Evolutionary conservation across 176 grass and related monocot genomes (phyloP).

Genomic region (Raddia guianensis): DNA sequence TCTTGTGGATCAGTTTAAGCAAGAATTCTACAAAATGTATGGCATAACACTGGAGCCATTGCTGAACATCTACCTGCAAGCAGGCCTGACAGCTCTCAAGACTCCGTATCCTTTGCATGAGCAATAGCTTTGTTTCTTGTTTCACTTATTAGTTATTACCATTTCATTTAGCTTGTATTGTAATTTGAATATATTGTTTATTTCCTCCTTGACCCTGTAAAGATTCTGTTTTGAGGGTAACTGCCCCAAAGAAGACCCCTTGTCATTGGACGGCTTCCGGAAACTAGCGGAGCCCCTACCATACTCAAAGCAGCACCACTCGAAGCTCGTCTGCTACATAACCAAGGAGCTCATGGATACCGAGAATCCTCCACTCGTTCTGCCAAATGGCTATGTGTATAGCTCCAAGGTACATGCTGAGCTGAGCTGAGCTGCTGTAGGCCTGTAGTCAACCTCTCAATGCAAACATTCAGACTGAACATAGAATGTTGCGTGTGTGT

Average conservation of each 20-base stretch:
- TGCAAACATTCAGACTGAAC: background rate
- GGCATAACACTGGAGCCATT: slow-evolving; percentile 87
- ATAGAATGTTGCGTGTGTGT: background rate
- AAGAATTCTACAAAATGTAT: slow-evolving; percentile 92
- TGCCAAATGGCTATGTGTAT: slow-evolving; percentile 94
- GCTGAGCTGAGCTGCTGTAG: no score
- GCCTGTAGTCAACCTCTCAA: background rate
- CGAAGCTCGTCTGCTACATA: slow-evolving; percentile 95
- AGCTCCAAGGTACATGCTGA: slow-evolving; percentile 66
- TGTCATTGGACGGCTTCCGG: slow-evolving; percentile 76
- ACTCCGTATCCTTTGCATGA: slow-evolving; percentile 70
- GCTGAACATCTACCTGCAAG: slow-evolving; percentile 97
- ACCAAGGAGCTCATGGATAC: slow-evolving; percentile 98
- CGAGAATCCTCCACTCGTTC: slow-evolving; percentile 85
- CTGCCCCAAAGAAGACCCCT: slow-evolving; percentile 91
- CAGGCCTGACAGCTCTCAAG: slow-evolving; percentile 90
- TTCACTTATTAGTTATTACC: slow-evolving; percentile 6
- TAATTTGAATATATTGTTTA: slow-evolving; percentile 24
- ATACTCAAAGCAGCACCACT: slow-evolving; percentile 90
- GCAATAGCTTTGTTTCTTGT: slow-evolving; percentile 14
- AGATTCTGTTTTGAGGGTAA: slow-evolving; percentile 74
- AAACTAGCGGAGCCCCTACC: slow-evolving; percentile 86
- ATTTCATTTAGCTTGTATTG: background rate
- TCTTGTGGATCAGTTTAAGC: slow-evolving; percentile 86
- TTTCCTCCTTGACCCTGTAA: slow-evolving; percentile 58